phyloP scores from a whole-genome alignment of 768 basidiomycete genomes.

The Tephrocybe sp. region DNA sequence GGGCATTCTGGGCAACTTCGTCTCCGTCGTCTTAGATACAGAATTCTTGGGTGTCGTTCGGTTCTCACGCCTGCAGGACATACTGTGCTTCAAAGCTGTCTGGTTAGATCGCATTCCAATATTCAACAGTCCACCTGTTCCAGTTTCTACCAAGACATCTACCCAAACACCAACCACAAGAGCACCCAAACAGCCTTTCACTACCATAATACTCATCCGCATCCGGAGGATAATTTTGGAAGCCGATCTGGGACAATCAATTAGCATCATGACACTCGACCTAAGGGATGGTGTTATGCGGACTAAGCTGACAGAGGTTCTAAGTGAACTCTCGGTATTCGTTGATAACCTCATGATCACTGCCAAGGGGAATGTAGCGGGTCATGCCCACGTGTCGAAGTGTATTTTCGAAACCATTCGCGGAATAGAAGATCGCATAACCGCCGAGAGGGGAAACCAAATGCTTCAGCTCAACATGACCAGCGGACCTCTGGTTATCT shows the following conservation, averaged over 20 bases:
- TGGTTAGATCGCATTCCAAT: constrained; percentile 89
- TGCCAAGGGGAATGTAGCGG: constrained; percentile 75
- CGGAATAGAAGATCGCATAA: constrained; percentile 39
- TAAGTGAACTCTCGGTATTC: constrained; percentile 62
- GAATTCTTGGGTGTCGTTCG: constrained; percentile 77
- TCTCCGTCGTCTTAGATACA: constrained; percentile 83
- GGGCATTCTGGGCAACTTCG: constrained; percentile 40
- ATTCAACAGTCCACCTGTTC: constrained; percentile 43
- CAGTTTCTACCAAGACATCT: constrained; percentile 21
- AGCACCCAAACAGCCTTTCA: constrained; percentile 41
- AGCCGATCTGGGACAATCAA: constrained; percentile 84
- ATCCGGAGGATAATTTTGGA: constrained; percentile 71
- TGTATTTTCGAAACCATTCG: constrained; percentile 77
- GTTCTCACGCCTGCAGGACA: constrained; percentile 86
- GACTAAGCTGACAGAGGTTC: constrained; percentile 58
- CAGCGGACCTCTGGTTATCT: constrained; percentile 62
- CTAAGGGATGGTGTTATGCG: constrained; percentile 62
- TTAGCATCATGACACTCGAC: constrained; percentile 66
- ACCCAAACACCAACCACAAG: constrained; percentile 17
- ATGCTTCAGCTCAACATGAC: constrained; percentile 77
- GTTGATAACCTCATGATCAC: constrained; percentile 62
- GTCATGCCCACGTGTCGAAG: constrained; percentile 60
- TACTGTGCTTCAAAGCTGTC: constrained; percentile 92
- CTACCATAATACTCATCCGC: constrained; percentile 63
- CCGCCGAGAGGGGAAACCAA: constrained; percentile 35